Percentiles rank a stretch among this genome's conserved stretches.
These are phyloP conservation scores for Cladosporium sp. DNA, from an alignment of 2,329 filamentous ascomycete genomes.

Conservation along the genomic window DNA sequence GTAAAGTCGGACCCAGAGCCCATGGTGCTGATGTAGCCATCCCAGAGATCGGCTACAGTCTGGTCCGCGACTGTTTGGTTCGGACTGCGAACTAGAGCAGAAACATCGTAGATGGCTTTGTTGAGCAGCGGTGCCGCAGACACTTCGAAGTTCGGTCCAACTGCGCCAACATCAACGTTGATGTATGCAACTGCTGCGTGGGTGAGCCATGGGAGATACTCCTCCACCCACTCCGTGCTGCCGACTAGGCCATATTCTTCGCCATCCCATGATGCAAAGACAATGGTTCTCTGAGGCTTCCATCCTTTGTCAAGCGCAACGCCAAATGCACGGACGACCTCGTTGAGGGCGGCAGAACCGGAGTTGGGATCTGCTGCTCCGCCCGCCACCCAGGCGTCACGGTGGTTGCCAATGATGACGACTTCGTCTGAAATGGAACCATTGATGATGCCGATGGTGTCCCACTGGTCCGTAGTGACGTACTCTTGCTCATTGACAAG, in stretches of 20 bases:
- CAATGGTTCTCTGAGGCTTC: conserved; percentile 84
- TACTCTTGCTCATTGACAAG: conserved; percentile 49
- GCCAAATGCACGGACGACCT: conserved; percentile 72
- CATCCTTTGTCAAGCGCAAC: conserved; percentile 68
- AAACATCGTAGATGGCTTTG: conserved; percentile 65
- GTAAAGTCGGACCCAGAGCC: conserved; percentile 51
- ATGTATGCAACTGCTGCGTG: conserved; percentile 73
- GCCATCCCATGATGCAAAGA: conserved; percentile 69
- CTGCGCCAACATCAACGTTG: conserved; percentile 75
- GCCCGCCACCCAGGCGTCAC: conserved; percentile 86
- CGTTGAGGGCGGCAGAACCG: conserved; percentile 73
- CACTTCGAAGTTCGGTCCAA: conserved; percentile 60
- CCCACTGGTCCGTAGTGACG: conserved; percentile 50
- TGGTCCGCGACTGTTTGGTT: conserved; percentile 70
- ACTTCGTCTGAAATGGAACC: conserved; percentile 82
- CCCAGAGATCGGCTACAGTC: conserved; percentile 63
- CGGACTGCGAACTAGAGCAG: conserved; percentile 56
- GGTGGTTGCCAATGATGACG: conserved; percentile 85
- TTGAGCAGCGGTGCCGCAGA: conserved; percentile 73
- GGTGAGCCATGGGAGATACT: conserved; percentile 77
- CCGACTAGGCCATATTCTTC: conserved; percentile 82
- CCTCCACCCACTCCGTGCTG: conserved; percentile 90
- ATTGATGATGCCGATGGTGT: conserved; percentile 89
- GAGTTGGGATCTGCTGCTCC: conserved; percentile 80
- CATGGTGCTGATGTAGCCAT: conserved; percentile 53